Evolutionary conservation across 177 flowering plant genomes (phyloP), one percentile per base, ranked within the genome.

Genomic region (Telopea speciosissima): DNA sequence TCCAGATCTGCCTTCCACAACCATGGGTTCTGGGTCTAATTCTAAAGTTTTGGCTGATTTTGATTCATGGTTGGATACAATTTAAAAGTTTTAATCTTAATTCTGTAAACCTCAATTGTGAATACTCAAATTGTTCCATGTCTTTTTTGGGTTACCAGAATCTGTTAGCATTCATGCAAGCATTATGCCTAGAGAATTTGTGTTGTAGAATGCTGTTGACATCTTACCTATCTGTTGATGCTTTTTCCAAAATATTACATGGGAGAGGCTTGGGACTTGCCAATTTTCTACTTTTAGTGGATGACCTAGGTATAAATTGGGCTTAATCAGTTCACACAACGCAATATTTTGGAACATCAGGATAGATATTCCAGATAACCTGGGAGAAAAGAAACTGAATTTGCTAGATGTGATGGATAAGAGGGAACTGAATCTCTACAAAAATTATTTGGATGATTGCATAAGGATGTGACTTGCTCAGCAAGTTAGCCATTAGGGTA

Each of bases 51-150:
- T 82, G 79, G 86, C 86, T 66, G 95, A 90, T 76, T 88, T 92
- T 75, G 93, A 88, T 76, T 86, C 95, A 24, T 89, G 92, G 97
- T 75, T 90, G 8, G 92, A 90, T 74, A 81, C 77, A 33, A 74
- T 76, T 60, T 79, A 68, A 76, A 9, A 12, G 21, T 31, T 62
- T 63, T 28, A 44, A 44, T 1, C 7, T 13, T 9, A 44, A 44
- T 9, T 44, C 14, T 44, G 49, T 44, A 44, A 44, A 13, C 13
- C 54, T 49, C 54, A 49, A 16, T 49, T 49, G 19, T 49, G 54
- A 49, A 36, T 36, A 36, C 40, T 5, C 6, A 49, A 49, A 49
- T 49, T 44, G 17, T 49, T 5, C 40, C 40, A 36, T 16, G 11
- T 12, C 19, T 1, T 49, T 11, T 49, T 49, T 16, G 13, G 14